Evolutionary conservation across 129 eudicot genomes (phyloP), one percentile per base, ranked within the genome.

Genomic region (Silybum marianum): DNA sequence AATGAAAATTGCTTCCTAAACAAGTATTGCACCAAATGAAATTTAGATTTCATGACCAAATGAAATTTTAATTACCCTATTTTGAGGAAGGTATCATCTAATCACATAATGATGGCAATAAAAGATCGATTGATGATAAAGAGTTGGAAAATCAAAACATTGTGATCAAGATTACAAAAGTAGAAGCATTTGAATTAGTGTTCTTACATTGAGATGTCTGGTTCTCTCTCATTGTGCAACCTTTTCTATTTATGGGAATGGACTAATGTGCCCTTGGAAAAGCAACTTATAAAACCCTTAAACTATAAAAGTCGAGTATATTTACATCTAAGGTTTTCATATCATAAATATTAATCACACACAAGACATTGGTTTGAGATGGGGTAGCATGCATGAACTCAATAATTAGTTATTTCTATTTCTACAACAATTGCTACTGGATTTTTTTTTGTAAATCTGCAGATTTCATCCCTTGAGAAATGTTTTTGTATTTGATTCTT

Each of bases 281-380:
- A 51, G 21, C 48, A 51, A 63, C 13, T 22, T 63, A 63, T 22
- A 63, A 7, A 63, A 63, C 22, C 69, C 69, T 21, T 22, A 2
- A 63, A 63, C 69, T 63, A 63, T 22, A 19, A 63, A 63, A 63
- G 68, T n/a, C 5, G 23, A 19, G 66, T 22, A 65, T 19, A 65
- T 23, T 22, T 65, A 9, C 69, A 65, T 65, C 69, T 65, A 65
- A 65, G 69, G 69, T 65, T 65, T 65, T 22, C 69, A 65, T 65
- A 21, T 21, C 69, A 22, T 65, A 22, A 1, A 65, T 65, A 65
- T 65, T 65, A 65, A 65, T 65, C 69, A 65, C 24, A 25, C 69
- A 65, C 26, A 21, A 8, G 28, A 63, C 69, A 63, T n/a, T 63
- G 13, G 3, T 19, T 63, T 9, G 26, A 21, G 3, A n/a, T 21